Conservation (phyloP, 1,139 yeast species). For the Scheffersomyces insectosa region DNA sequence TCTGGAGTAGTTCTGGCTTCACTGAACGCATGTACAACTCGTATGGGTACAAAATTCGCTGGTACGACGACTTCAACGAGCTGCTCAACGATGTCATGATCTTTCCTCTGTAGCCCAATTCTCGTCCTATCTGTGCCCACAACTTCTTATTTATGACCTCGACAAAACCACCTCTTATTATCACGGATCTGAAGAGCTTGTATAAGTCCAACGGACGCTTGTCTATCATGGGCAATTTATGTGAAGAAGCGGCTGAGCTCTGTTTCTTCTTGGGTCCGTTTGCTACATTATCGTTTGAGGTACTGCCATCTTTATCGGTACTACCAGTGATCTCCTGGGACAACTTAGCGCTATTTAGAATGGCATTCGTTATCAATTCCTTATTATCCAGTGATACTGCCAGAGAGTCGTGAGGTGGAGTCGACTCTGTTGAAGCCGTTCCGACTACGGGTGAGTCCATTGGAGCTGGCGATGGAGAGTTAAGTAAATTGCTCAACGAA, state of each 20-base stretch:
- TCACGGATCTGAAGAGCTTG: constrained; percentile 50
- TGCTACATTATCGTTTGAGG: constrained; percentile 7
- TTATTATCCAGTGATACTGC: neutral
- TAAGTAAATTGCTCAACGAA: constrained; percentile 1
- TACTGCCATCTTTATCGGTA: neutral
- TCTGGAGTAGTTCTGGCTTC: constrained; percentile 2
- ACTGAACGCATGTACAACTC: constrained; percentile 23
- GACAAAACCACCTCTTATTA: constrained; percentile 58
- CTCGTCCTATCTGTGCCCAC: constrained; percentile 74
- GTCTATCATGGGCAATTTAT: constrained; percentile 54
- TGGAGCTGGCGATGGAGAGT: constrained; percentile 3
- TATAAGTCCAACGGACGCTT: constrained; percentile 58
- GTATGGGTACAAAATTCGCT: constrained; percentile 35
- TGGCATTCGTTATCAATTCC: neutral
- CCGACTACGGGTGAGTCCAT: neutral
- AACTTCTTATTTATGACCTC: constrained; percentile 54
- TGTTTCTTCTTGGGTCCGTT: constrained; percentile 18
- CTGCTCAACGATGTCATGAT: constrained; percentile 72
- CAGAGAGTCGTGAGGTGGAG: neutral
- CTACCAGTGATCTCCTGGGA: neutral
- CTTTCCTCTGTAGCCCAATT: constrained; percentile 70
- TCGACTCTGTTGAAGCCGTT: neutral
- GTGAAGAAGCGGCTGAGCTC: constrained; percentile 10
- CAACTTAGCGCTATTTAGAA: neutral
- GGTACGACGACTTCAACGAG: constrained; percentile 61